phyloP scores from a whole-genome alignment of 768 basidiomycete genomes.

The Flagelloscypha sp. region DNA sequence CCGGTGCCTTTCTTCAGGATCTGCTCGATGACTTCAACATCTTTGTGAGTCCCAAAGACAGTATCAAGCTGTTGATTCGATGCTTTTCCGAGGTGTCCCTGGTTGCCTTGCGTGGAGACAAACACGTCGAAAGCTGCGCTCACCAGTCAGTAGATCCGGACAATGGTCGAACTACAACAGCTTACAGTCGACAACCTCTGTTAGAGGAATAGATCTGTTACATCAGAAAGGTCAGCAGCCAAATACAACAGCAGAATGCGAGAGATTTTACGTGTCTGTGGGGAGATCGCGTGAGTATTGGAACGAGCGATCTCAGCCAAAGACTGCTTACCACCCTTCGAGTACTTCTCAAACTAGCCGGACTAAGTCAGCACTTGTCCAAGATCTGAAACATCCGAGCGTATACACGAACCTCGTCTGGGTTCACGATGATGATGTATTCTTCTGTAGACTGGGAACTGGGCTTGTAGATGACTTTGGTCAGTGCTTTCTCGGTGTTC shows the following conservation, averaged over 20 bases:
- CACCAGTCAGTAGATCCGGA: background rate
- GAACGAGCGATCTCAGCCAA: slow-evolving; percentile 9
- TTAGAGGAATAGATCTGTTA: slow-evolving; percentile 60
- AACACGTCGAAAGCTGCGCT: slow-evolving; percentile 62
- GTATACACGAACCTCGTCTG: slow-evolving; percentile 41
- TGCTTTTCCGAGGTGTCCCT: slow-evolving; percentile 65
- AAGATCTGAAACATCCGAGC: slow-evolving; percentile 5
- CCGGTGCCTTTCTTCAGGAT: slow-evolving; percentile 60
- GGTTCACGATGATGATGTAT: slow-evolving; percentile 62
- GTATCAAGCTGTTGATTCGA: slow-evolving; percentile 83
- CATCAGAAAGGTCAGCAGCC: slow-evolving; percentile 6
- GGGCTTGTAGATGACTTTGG: slow-evolving; percentile 77
- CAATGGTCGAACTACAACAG: slow-evolving; percentile 6
- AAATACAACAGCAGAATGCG: slow-evolving; percentile 7
- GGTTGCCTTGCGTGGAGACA: slow-evolving; percentile 62
- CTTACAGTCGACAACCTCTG: slow-evolving; percentile 79
- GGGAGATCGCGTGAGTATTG: slow-evolving; percentile 11
- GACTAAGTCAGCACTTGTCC: slow-evolving; percentile 1
- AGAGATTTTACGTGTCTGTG: slow-evolving; percentile 57
- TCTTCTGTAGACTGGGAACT: slow-evolving; percentile 64
- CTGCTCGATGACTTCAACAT: slow-evolving; percentile 49
- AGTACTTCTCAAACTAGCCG: slow-evolving; percentile 68
- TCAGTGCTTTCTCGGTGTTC: slow-evolving; percentile 40
- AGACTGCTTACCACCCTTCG: slow-evolving; percentile 56
- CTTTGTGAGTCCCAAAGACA: slow-evolving; percentile 56